Conservation (phyloP, 176 grass and related monocot species). For the Canna indica region DNA sequence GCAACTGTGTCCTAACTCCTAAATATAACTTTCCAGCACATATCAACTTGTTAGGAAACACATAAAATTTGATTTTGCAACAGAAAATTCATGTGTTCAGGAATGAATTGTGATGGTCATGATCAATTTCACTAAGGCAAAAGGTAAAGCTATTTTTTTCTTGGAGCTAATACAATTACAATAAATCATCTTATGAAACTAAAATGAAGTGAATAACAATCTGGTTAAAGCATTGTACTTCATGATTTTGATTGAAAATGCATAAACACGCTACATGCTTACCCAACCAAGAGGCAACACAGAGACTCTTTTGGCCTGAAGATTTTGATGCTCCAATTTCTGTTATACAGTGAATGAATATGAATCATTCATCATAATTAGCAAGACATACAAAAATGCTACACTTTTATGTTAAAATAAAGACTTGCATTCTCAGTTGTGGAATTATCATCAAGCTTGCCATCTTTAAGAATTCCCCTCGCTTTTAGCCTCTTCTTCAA, state of each 20-base stretch:
- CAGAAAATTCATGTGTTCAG: neutral
- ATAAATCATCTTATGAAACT: neutral
- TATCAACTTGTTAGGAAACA: neutral
- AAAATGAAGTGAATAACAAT: neutral
- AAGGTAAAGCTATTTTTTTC: neutral
- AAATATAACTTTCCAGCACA: neutral
- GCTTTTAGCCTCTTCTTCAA: slow-evolving; percentile 70
- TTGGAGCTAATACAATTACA: neutral
- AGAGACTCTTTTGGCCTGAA: slow-evolving; percentile 19
- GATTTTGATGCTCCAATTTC: slow-evolving; percentile 34
- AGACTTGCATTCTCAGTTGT: slow-evolving; percentile 41
- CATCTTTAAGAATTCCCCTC: slow-evolving; percentile 83
- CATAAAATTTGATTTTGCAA: neutral
- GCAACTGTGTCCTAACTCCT: too few species aligned
- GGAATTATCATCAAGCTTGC: slow-evolving; percentile 26
- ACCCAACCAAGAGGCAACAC: slow-evolving; percentile 75
- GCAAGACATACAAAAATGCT: neutral
- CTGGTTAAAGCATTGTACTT: neutral
- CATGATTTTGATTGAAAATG: neutral
- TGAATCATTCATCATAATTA: slow-evolving; percentile 11
- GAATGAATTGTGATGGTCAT: neutral
- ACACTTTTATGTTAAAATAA: slow-evolving; percentile 3
- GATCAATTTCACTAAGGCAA: neutral
- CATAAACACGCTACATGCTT: slow-evolving; percentile 21
- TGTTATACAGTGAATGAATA: slow-evolving; percentile 27